These are phyloP conservation scores for Aspergillus japonicus DNA, from an alignment of 2,329 filamentous ascomycete genomes.

Conservation along the genomic window DNA sequence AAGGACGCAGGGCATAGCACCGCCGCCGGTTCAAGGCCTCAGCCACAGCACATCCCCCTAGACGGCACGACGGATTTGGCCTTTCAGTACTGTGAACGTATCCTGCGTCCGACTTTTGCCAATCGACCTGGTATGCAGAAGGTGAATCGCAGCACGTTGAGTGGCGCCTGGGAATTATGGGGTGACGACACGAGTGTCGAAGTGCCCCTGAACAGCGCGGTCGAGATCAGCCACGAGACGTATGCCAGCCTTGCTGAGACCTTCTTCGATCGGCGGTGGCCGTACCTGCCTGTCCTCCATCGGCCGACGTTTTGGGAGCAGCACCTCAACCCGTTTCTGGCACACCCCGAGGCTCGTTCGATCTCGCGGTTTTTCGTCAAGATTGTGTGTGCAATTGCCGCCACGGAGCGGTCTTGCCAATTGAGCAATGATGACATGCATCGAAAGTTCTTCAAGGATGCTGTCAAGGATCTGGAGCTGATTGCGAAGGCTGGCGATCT, in stretches of 20 bases:
- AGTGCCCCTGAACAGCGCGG: no score
- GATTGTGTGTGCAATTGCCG: slow-evolving; percentile 25
- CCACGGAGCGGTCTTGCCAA: slow-evolving; percentile 18
- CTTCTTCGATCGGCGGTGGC: slow-evolving; percentile 28
- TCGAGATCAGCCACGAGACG: not conserved
- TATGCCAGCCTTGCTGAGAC: slow-evolving; percentile 14
- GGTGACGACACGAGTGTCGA: slow-evolving; percentile 4
- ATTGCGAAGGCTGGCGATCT: slow-evolving; percentile 20
- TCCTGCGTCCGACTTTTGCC: slow-evolving; percentile 6
- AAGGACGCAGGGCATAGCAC: no score
- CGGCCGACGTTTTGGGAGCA: slow-evolving; percentile 19
- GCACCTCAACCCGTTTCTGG: slow-evolving; percentile 8
- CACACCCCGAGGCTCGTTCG: not conserved
- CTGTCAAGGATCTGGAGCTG: slow-evolving; percentile 13
- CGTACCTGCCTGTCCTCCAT: slow-evolving; percentile 26
- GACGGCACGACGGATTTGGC: not conserved
- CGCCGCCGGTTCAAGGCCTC: no score
- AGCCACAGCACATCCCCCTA: no score
- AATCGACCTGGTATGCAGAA: not conserved
- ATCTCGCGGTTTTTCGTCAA: slow-evolving; percentile 22
- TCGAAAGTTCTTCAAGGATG: slow-evolving; percentile 12
- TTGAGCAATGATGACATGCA: not conserved
- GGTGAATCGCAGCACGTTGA: slow-evolving; percentile 10
- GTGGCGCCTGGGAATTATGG: slow-evolving; percentile 17
- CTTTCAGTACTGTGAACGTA: not conserved